A percentile compares a stretch with the other conserved stretches of the same genome.
phyloP scores from a whole-genome alignment of 2,329 filamentous ascomycete genomes.

The Penicillium concentricum region DNA sequence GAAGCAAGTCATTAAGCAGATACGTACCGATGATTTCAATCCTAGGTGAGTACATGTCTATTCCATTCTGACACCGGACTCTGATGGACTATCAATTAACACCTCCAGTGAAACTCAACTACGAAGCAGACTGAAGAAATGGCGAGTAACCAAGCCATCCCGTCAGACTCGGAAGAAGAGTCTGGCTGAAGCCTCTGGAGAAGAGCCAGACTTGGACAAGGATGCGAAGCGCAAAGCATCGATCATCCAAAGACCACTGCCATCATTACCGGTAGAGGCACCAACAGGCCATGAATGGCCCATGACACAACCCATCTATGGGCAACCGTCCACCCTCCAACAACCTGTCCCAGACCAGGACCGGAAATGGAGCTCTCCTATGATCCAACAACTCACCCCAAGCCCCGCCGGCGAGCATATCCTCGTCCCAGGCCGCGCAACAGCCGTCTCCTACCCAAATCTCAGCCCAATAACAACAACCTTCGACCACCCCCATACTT shows the following conservation, averaged over 20 bases:
- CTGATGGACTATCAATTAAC: background rate
- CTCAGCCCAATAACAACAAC: conserved; percentile 21
- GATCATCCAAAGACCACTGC: conserved; percentile 6
- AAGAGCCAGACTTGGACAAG: conserved; percentile 22
- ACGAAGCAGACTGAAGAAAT: conserved; percentile 46
- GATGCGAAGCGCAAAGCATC: conserved; percentile 10
- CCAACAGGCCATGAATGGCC: conserved; percentile 13
- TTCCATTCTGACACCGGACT: background rate
- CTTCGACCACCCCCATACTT: conserved; percentile 29
- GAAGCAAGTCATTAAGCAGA: conserved; percentile 47
- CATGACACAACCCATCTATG: conserved; percentile 12
- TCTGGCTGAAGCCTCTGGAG: conserved; percentile 17
- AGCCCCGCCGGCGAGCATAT: conserved; percentile 25
- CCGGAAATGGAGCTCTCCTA: conserved; percentile 22
- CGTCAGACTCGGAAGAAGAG: conserved; percentile 44
- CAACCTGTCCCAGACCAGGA: conserved; percentile 6
- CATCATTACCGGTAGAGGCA: conserved; percentile 2
- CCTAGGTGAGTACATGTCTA: conserved; percentile 35
- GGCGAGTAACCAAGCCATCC: conserved; percentile 47
- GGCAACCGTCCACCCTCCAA: background rate
- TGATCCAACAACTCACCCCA: conserved; percentile 24
- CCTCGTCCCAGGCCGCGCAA: conserved; percentile 20
- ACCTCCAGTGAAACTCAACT: conserved; percentile 44
- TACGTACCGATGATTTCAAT: conserved; percentile 43
- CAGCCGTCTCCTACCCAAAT: conserved; percentile 20